These are phyloP conservation scores for Pulicaria dysenterica DNA, from an alignment of 129 eudicot genomes.

Conservation along the genomic window DNA sequence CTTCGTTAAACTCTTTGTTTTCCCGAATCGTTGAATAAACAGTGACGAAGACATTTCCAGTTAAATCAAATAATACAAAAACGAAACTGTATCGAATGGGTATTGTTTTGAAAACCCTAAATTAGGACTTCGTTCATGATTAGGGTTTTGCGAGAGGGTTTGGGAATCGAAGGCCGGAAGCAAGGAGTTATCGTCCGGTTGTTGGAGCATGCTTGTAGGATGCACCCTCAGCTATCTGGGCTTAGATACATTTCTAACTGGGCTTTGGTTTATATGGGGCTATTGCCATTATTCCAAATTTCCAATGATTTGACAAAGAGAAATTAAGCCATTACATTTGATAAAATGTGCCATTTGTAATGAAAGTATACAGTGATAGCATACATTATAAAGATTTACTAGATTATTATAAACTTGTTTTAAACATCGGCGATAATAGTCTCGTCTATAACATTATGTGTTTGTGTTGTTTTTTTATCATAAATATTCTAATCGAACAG, in stretches of 20 bases:
- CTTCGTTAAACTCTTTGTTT: conserved; percentile 57
- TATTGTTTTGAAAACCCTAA: conserved; percentile 25
- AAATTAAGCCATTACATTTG: no score
- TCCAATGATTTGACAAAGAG: no score
- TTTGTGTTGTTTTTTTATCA: no score
- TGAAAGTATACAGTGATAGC: no score
- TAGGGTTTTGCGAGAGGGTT: conserved; percentile 25
- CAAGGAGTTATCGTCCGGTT: conserved; percentile 11
- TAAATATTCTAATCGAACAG: no score
- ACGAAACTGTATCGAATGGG: conserved; percentile 4
- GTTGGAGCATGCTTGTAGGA: conserved; percentile 17
- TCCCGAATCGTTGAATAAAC: conserved; percentile 62
- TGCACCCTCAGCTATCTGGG: conserved; percentile 25
- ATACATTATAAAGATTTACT: no score
- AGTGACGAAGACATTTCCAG: conserved; percentile 45
- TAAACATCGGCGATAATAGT: no score
- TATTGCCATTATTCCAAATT: no score
- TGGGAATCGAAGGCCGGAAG: neutral
- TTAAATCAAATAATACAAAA: conserved; percentile 14
- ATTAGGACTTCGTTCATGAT: neutral
- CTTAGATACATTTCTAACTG: neutral
- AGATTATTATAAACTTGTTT: no score
- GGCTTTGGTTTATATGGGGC: neutral
- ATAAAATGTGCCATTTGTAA: no score
- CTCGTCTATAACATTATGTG: no score